Evolutionary conservation across 1,139 yeast species (phyloP).

Genomic region (Blastobotrys proliferans): DNA sequence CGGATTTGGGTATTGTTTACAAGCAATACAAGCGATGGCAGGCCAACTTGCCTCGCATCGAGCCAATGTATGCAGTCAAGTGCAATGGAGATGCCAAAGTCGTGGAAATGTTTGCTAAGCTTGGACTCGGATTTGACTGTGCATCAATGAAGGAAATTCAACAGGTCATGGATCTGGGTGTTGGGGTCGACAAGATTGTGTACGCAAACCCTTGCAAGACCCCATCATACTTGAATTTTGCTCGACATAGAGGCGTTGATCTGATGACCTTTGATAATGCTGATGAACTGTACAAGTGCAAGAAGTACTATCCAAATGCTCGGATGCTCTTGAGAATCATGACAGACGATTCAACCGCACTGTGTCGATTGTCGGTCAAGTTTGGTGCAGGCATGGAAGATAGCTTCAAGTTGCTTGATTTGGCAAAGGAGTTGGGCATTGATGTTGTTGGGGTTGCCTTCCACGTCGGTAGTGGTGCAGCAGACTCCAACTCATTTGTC

Average conservation of each 20-base stretch:
- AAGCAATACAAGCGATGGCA: slow-evolving; percentile 63
- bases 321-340: slow-evolving; percentile 73
- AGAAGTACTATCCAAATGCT: slow-evolving; percentile 62
- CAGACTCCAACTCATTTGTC: slow-evolving; percentile 62
- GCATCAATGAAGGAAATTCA: slow-evolving; percentile 87
- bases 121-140: slow-evolving; percentile 86
- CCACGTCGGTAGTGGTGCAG: slow-evolving; percentile 95
- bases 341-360: slow-evolving; percentile 87
- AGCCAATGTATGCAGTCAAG: slow-evolving; percentile 89
- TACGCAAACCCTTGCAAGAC: slow-evolving; percentile 96
- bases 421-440: slow-evolving; percentile 60
- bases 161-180: slow-evolving; percentile 57
- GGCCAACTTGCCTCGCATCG: slow-evolving; percentile 60
- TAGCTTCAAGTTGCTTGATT: slow-evolving; percentile 53
- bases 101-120: slow-evolving; percentile 49
- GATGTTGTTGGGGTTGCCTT: slow-evolving; percentile 82
- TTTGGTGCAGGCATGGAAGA: slow-evolving; percentile 72
- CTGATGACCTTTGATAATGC: slow-evolving; percentile 88
- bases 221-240: slow-evolving; percentile 71
- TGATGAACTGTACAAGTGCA: slow-evolving; percentile 76
- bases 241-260: slow-evolving; percentile 50
- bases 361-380: slow-evolving; percentile 82
- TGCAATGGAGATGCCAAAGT: slow-evolving; percentile 76
- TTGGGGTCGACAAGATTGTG: slow-evolving; percentile 62
- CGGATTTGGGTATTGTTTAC: slow-evolving; percentile 72